These are phyloP conservation scores for Camellia granthamiana DNA, from an alignment of 148 eudicot species.

Conservation along the genomic window DNA sequence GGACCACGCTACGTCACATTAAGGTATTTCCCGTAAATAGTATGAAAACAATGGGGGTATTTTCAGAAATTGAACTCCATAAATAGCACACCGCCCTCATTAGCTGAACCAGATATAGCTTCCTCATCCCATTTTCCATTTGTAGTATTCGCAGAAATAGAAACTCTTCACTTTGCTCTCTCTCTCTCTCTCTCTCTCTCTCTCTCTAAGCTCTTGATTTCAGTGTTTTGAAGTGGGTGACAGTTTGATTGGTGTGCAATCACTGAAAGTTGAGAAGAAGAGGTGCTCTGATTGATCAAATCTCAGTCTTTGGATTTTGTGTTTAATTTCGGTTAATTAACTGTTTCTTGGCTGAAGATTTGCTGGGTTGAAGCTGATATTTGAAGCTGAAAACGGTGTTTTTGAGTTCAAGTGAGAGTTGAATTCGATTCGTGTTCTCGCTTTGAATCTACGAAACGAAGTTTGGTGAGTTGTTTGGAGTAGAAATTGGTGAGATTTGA, in stretches of 20 bases:
- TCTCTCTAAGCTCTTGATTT: conserved; percentile 9
- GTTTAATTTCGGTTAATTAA: background rate
- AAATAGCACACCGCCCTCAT: background rate
- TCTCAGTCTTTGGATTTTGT: background rate
- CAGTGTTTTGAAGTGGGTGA: background rate
- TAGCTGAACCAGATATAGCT: background rate
- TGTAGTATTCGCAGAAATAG: background rate
- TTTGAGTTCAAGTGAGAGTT: background rate
- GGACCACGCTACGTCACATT: background rate
- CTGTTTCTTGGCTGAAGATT: background rate
- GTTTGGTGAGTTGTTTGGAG: background rate
- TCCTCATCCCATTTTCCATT: background rate
- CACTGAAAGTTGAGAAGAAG: background rate
- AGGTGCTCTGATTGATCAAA: background rate
- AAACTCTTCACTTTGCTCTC: background rate
- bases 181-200: conserved; percentile 4
- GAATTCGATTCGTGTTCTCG: background rate
- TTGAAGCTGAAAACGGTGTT: background rate
- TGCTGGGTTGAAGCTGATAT: background rate
- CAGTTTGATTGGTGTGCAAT: background rate
- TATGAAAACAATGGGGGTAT: background rate
- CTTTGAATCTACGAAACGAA: background rate
- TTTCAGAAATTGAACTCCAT: background rate
- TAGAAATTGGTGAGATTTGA: background rate
- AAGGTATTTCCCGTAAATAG: background rate